Evolutionary conservation across 1,284 basidiomycete genomes (phyloP), one percentile per base, ranked within the genome.

Genomic region (Sporisorium sorghi): DNA sequence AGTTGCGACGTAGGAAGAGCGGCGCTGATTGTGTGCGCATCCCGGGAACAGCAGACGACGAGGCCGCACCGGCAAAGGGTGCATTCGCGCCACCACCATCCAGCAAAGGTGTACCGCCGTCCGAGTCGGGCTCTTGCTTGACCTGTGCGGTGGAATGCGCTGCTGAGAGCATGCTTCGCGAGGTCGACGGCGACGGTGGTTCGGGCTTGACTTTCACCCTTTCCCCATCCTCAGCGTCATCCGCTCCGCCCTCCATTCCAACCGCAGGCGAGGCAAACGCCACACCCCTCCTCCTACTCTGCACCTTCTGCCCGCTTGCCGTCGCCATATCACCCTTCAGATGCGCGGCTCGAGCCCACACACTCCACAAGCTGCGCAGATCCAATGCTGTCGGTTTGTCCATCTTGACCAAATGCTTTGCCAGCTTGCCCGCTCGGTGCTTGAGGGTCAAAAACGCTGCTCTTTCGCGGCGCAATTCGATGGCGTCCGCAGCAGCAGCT

Each of bases 1-100:
- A 65, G 52, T 73, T 73, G 1, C 65, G 60, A n/a, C 58, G 57
- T 15, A 73, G 54, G 15, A 68, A 68, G 2, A 60, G 57, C n/a
- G 58, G 65, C 12, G 57, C 28, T n/a, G n/a, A n/a, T 6, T 19
- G 23, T 21, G 23, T 35, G 17, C 19, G 37, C n/a, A 40, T n/a
- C 15, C n/a, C 37, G 1, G 37, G n/a, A n/a, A n/a, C 46, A 15
- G 24, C 44, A 5, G 9, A 4, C 12, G 2, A 17, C 21, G 12
- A 26, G 11, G 40, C 21, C 30, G 3, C 39, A 32, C 10, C 26
- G 3, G 30, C 14, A 23, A 12, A n/a, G 9, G 37, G 15, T 35
- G 23, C 12, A 37, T 4, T n/a, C 11, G 19, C 28, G 15, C 3
- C 52, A 33, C 37, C 28, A 9, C 3, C 52, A 33, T 26, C 37